phyloP scores from a whole-genome alignment of 441 rosid genomes.

The Biscutella laevigata region DNA sequence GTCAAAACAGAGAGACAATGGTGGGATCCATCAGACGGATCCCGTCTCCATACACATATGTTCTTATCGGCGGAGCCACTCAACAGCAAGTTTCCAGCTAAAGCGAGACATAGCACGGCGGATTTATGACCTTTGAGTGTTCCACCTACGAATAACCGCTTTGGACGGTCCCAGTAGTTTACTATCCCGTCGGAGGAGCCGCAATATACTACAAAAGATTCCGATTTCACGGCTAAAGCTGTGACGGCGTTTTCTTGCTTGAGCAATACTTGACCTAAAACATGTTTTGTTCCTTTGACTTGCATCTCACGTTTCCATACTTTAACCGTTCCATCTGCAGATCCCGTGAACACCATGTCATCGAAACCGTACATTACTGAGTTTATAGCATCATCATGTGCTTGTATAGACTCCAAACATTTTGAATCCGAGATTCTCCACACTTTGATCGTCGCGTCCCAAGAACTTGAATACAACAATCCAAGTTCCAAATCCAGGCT shows the following conservation, averaged over 20 bases:
- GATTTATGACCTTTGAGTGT: slow-evolving; percentile 40
- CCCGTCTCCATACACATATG: slow-evolving; percentile 56
- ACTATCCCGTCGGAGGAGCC: slow-evolving; percentile 58
- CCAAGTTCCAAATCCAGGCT: slow-evolving; percentile 41
- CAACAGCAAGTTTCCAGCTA: slow-evolving; percentile 41
- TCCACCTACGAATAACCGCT: slow-evolving; percentile 33
- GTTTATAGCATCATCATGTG: slow-evolving; percentile 54
- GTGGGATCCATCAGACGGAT: slow-evolving; percentile 37
- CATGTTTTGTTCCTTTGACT: slow-evolving; percentile 36
- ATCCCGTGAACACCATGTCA: slow-evolving; percentile 48
- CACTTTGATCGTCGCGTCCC: slow-evolving; percentile 60
- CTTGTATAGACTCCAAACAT: slow-evolving; percentile 48
- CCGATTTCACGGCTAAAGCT: slow-evolving; percentile 31
- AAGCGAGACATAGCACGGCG: slow-evolving; percentile 41
- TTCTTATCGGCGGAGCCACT: slow-evolving; percentile 55
- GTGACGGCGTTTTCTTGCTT: slow-evolving; percentile 54
- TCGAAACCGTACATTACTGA: slow-evolving; percentile 38
- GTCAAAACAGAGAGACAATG: slow-evolving; percentile 38
- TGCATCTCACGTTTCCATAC: slow-evolving; percentile 45
- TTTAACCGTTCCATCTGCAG: slow-evolving; percentile 57
- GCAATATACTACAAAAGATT: slow-evolving; percentile 32
- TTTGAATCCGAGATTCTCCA: slow-evolving; percentile 44
- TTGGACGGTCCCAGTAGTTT: slow-evolving; percentile 41
- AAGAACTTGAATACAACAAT: slow-evolving; percentile 52
- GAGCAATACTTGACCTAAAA: slow-evolving; percentile 34